Base-by-base conservation (phyloP, 2,329 filamentous ascomycete species). In the Endoconidiophora polonica region DNA sequence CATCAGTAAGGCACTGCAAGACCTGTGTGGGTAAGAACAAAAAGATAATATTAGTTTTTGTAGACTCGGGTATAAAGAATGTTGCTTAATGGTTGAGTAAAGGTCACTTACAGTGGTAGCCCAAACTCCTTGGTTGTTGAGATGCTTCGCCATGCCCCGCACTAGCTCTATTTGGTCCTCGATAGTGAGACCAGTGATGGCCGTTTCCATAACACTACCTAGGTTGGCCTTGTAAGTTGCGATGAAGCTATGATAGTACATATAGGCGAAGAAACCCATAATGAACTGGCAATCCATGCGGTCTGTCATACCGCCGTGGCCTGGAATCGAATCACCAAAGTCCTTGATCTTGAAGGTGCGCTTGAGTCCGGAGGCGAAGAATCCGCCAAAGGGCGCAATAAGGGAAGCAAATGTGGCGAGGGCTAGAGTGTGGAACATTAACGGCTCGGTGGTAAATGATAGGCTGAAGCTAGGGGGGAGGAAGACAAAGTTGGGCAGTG, bases 271-370 rank as follows among this genome's bases (percentile, higher is more conserved):
- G 66, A 94, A 91, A 6, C 91, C 91, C 91, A 98, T 98, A 70
- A 96, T 96, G 68, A 98, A 98, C 63, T 98, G 91, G 65, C 91
- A 98, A 63, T 98, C 91, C 90, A 98, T 96, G 55, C 91, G 84
- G 63, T 98, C 91, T 14, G 91, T 98, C 69, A 98, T 96, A 58
- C 91, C 91, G 54, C 91, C 91, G 60, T 98, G 91, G 20, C 91
- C 91, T 1, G 91, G 91, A 58, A 98, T 98, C 1, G 87, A 94
- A 66, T 98, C 86, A 57, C 91, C 91, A 68, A 98, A 98, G 68
- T 98, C 91, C 73, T 98, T 98, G 73, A 98, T 93, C 70, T 98
- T 96, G 71, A 98, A 98, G 3, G 90, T 95, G 26, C 91, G 85
- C 76, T 98, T 98, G 52, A 98, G 75, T 1, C 91, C 91, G 2